Conservation (phyloP, 1,139 yeast genomes). For the Taphrina flavorubra region DNA sequence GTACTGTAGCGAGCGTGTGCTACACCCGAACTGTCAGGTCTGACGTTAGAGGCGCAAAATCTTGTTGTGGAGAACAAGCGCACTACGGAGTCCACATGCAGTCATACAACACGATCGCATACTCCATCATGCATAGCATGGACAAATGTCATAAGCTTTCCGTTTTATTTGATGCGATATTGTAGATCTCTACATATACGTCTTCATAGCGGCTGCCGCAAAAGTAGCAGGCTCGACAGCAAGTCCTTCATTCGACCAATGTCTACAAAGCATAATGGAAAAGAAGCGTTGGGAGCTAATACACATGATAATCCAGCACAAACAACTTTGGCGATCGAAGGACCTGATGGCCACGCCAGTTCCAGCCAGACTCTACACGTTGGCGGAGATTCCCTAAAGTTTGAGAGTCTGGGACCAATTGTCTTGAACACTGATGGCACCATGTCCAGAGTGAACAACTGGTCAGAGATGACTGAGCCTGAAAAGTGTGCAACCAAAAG, state of each 20-base stretch:
- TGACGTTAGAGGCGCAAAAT: too few species aligned
- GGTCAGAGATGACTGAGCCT: constrained; percentile 40
- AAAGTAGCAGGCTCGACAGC: neutral
- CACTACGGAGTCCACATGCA: too few species aligned
- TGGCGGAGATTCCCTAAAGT: constrained; percentile 13
- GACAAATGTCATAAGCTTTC: too few species aligned
- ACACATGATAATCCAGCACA: neutral
- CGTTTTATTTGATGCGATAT: too few species aligned
- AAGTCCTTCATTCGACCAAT: neutral
- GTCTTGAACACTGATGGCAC: constrained; percentile 41
- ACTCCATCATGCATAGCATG: too few species aligned
- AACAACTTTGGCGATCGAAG: constrained; percentile 4
- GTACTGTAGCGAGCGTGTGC: too few species aligned
- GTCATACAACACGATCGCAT: too few species aligned
- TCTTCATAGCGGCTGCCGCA: too few species aligned
- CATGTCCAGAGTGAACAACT: constrained; percentile 39
- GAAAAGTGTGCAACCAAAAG: constrained; percentile 40
- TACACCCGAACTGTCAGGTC: too few species aligned
- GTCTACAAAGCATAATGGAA: neutral
- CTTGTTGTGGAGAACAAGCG: too few species aligned
- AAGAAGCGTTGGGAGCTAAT: neutral
- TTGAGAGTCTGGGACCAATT: constrained; percentile 40
- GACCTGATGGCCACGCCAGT: neutral
- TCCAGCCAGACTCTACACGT: constrained; percentile 22
- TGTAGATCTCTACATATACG: too few species aligned